phyloP scores from a whole-genome alignment of 169 alveolate genomes.

The Ichthyophthirius multifiliis region DNA sequence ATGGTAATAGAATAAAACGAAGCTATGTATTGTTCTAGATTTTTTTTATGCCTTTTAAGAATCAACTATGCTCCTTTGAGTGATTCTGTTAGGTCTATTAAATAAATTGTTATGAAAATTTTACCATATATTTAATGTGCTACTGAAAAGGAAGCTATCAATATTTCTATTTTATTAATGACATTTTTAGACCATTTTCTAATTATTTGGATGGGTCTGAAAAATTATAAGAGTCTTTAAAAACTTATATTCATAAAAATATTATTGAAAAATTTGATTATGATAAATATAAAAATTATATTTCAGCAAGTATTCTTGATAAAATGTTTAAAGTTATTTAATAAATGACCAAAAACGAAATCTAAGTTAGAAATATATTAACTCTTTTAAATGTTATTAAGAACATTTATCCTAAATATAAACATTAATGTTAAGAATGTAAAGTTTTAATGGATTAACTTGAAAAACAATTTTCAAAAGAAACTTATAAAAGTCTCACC shows the following conservation, averaged over 20 bases:
- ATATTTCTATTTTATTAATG: background rate
- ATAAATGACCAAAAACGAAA: background rate
- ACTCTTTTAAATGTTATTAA: background rate
- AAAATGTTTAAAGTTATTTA: background rate
- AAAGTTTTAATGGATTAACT: background rate
- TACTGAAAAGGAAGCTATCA: slow-evolving; percentile 1
- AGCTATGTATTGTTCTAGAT: slow-evolving; percentile 4
- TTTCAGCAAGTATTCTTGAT: background rate
- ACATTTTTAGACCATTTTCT: background rate
- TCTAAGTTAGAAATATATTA: background rate
- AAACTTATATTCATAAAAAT: background rate
- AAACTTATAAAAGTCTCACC: background rate
- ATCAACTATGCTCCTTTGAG: background rate
- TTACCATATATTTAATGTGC: background rate
- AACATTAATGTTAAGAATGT: background rate
- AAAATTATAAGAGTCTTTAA: background rate
- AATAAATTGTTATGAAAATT: background rate
- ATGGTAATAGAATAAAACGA: background rate
- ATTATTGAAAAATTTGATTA: background rate
- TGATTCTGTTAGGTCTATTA: slow-evolving; percentile 3
- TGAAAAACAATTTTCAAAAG: background rate
- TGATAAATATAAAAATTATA: slow-evolving; percentile 1
- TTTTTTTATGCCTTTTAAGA: background rate
- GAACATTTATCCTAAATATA: background rate
- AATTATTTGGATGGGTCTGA: slow-evolving; percentile 1